Evolutionary conservation across 176 grass and related monocot genomes (phyloP).

Genomic region (Eleusine coracana): DNA sequence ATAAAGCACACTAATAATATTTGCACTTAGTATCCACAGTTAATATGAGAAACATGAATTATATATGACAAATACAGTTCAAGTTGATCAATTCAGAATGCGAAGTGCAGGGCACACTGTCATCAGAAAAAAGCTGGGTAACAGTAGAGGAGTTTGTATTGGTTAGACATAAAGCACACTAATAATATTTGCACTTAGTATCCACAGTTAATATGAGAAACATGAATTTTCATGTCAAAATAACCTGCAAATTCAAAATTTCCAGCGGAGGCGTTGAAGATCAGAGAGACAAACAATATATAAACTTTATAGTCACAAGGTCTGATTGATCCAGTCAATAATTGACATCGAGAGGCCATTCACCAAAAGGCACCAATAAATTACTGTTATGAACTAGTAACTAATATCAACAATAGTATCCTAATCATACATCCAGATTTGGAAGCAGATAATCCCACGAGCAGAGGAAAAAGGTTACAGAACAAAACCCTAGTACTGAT

Average conservation of each 20-base stretch:
- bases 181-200: not conserved
- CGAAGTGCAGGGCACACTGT: not conserved
- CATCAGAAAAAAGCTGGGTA: not conserved
- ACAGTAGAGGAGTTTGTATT: not conserved
- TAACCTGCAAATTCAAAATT: not conserved
- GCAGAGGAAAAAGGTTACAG: not conserved
- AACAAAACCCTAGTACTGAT: constrained; percentile 12
- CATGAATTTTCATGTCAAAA: not conserved
- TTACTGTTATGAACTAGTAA: not conserved
- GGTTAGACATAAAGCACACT: not conserved
- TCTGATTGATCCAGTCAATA: not conserved
- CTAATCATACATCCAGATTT: constrained; percentile 18
- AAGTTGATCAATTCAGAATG: not conserved
- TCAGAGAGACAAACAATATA: not conserved
- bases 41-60: not conserved
- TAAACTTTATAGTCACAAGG: not conserved
- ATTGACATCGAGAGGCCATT: not conserved
- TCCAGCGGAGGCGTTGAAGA: not conserved
- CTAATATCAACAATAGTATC: constrained; percentile 25
- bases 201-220: not conserved
- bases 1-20: not conserved
- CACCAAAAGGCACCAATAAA: constrained; percentile 13
- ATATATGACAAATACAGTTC: not conserved
- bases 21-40: not conserved
- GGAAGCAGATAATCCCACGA: not conserved